Evolutionary conservation across 768 basidiomycete genomes (phyloP).

Genomic region (Mycena indigotica): DNA sequence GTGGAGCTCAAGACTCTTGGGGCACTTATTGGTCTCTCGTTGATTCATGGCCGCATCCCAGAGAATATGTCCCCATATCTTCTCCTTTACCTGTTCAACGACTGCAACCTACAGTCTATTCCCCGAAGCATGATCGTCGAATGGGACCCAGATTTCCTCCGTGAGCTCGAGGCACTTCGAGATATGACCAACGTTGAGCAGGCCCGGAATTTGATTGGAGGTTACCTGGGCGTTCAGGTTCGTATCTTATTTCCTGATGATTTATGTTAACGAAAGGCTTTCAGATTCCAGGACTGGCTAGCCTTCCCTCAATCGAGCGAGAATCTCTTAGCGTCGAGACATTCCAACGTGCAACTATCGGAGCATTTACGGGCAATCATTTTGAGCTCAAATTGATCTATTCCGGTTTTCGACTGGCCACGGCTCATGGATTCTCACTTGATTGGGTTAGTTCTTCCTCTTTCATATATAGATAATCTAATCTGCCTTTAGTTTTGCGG

Average conservation of each 20-base stretch:
- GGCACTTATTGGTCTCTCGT: not conserved
- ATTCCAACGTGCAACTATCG: not conserved
- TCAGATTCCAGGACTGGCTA: too few species aligned
- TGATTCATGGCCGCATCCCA: conserved; percentile 11
- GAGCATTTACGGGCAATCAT: not conserved
- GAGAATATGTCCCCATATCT: conserved; percentile 11
- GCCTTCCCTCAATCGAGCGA: not conserved
- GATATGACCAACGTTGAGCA: not conserved
- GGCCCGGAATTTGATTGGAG: not conserved
- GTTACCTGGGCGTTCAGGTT: not conserved
- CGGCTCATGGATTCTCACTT: not conserved
- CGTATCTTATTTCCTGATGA: too few species aligned
- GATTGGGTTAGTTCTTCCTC: not conserved
- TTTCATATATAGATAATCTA: not conserved
- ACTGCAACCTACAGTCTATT: conserved; percentile 7
- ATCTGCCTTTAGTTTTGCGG: not conserved
- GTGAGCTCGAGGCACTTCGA: not conserved
- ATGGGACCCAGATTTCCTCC: conserved; percentile 13
- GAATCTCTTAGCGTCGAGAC: not conserved
- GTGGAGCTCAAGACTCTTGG: conserved; percentile 1
- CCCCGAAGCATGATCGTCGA: conserved; percentile 2
- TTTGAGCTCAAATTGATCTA: not conserved
- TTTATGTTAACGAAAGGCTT: too few species aligned
- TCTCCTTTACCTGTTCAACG: conserved; percentile 11
- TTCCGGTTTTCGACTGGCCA: not conserved